Base-by-base conservation (phyloP, 2,329 filamentous ascomycete species). In the Calonectria crousiana region DNA sequence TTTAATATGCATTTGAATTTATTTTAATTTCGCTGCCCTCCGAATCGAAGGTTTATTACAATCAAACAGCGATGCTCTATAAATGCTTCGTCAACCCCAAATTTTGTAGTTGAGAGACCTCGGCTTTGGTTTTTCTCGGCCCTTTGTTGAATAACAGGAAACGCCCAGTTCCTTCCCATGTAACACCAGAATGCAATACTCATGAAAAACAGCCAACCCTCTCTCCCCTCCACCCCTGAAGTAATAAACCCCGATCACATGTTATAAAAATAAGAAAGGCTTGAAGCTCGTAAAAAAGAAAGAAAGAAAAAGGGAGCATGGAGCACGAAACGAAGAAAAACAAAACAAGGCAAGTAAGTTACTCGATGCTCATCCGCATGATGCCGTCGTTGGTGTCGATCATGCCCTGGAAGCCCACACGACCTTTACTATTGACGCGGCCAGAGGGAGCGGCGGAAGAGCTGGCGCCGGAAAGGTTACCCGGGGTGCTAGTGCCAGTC, bases 331-430 rank as follows among this genome's bases (percentile, higher is more conserved):
- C 23, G 28, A 60, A 16, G 34, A 67, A 36, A 52, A 14, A 18
- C 32, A 64, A 62, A 26, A 30, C 34, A 36, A 26, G 26, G n/a
- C n/a, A n/a, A 16, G 6, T 1, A 16, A n/a, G 38, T 58, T 87
- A 98, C 84, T 98, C 96, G 81, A 98, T 98, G 84, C 95, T 98
- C 94, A 98, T 97, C 80, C 96, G 95, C 93, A 98, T 98, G 77
- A 98, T 89, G 2, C 95, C 95, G 83, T 98, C 96, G 82, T 95
- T 95, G n/a, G 96, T 96, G 84, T 98, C 96, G 23, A 92, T 94
- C 96, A 98, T 98, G 1, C 96, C 95, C 85, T 98, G 96, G 78
- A 97, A 90, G 11, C 95, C 95, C 18, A 98, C 89, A 41, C 95
- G 85, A 76, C 88, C 93, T 83, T 89, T 90, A 78, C 89, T 86